Evolutionary conservation across 805 yeast species (phyloP).

Genomic region (Pichia kluyveri): DNA sequence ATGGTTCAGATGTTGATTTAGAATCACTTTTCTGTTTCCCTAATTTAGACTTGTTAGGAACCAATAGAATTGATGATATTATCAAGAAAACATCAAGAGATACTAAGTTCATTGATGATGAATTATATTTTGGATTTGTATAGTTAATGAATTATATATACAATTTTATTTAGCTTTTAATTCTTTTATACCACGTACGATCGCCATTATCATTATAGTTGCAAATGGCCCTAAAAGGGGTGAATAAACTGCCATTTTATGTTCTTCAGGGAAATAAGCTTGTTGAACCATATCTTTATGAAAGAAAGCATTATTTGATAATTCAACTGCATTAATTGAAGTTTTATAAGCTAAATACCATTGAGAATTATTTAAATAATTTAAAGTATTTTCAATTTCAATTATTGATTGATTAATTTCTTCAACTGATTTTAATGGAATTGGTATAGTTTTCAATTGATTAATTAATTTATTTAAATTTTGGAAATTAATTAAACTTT

Average conservation of each 20-base stretch:
- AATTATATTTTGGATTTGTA: not conserved
- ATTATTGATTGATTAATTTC: slow-evolving; percentile 47
- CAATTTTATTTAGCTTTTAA: not conserved
- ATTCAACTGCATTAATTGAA: slow-evolving; percentile 45
- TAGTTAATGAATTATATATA: too few species aligned
- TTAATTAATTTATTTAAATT: slow-evolving; percentile 64
- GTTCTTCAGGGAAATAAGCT: slow-evolving; percentile 91
- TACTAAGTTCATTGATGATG: not conserved
- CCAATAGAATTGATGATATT: slow-evolving; percentile 4
- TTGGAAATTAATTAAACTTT: slow-evolving; percentile 58
- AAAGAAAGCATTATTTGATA: slow-evolving; percentile 75
- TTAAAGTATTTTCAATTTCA: slow-evolving; percentile 26
- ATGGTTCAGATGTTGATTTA: slow-evolving; percentile 1
- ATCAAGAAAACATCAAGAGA: slow-evolving; percentile 3
- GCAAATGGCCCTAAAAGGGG: slow-evolving; percentile 84
- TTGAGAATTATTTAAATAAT: slow-evolving; percentile 17
- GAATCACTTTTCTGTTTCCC: slow-evolving; percentile 8
- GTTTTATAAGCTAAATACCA: slow-evolving; percentile 30
- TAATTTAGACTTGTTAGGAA: slow-evolving; percentile 7
- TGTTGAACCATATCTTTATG: slow-evolving; percentile 95
- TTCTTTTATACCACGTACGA: slow-evolving; percentile 38
- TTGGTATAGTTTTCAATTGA: slow-evolving; percentile 69
- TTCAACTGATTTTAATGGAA: slow-evolving; percentile 61
- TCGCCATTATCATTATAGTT: slow-evolving; percentile 50
- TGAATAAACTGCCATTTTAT: slow-evolving; percentile 85